Evolutionary conservation across 2,329 filamentous ascomycete species (phyloP).

Genomic region (Penicillium sp.): DNA sequence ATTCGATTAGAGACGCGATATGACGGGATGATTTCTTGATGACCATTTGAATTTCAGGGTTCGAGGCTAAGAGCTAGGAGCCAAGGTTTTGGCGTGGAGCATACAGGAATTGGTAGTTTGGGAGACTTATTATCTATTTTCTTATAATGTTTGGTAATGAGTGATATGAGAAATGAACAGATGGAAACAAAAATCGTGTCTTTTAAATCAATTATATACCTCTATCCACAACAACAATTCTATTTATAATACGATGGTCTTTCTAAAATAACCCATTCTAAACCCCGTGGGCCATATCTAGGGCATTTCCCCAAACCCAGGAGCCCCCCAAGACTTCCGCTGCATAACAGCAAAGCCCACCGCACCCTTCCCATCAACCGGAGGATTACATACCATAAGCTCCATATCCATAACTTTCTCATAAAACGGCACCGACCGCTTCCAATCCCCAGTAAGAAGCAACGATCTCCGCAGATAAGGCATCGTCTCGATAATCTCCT

Average conservation of each 20-base stretch:
- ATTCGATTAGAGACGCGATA: constrained; percentile 11
- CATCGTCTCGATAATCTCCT: constrained; percentile 12
- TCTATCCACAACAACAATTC: background rate
- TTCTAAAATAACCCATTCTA: too few relatives aligned
- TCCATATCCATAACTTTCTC: constrained; percentile 5
- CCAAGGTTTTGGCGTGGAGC: background rate
- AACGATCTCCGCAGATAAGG: constrained; percentile 13
- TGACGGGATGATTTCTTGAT: background rate
- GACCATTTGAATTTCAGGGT: background rate
- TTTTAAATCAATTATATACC: background rate
- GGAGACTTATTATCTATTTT: background rate
- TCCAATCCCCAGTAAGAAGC: constrained; percentile 12
- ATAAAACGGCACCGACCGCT: constrained; percentile 11
- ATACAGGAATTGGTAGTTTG: background rate
- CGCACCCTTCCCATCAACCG: background rate
- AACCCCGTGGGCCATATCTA: background rate
- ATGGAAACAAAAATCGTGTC: background rate
- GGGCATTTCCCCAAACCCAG: background rate
- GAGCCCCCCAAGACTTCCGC: constrained; percentile 1
- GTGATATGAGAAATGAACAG: constrained; percentile 6
- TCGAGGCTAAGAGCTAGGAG: too few relatives aligned
- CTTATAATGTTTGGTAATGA: constrained; percentile 4
- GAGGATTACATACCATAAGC: background rate
- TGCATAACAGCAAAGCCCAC: constrained; percentile 6
- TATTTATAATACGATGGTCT: background rate